A percentile compares a stretch with the other conserved stretches of the same genome.
Conservation (phyloP, 805 yeast species). For the Cephaloascus albidus region DNA sequence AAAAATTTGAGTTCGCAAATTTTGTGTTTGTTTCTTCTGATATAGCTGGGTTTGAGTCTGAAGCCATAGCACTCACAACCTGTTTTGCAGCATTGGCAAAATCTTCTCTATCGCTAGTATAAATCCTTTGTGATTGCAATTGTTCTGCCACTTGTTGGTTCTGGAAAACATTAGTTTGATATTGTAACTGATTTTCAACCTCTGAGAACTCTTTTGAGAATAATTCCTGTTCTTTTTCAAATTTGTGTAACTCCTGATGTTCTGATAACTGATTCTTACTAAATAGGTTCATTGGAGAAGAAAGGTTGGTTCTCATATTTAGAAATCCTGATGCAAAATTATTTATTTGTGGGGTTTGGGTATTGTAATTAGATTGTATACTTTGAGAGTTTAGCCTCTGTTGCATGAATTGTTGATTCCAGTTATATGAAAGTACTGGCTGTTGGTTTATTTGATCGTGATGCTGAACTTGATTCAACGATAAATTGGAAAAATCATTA, state of each 20-base stretch:
- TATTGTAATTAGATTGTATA: not conserved
- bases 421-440: not conserved
- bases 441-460: too few relatives aligned
- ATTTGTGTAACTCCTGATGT: conserved; percentile 3
- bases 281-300: not conserved
- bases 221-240: conserved; percentile 5
- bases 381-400: not conserved
- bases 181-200: conserved; percentile 13
- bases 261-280: not conserved
- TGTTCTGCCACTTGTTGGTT: conserved; percentile 1
- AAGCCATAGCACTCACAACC: conserved; percentile 27
- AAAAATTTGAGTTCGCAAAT: conserved; percentile 28
- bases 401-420: not conserved
- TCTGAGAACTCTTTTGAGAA: conserved; percentile 15
- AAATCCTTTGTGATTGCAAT: not conserved
- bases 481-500: not conserved
- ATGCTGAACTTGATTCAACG: not conserved
- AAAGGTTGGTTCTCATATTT: not conserved
- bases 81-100: conserved; percentile 29
- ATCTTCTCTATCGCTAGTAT: conserved; percentile 11
- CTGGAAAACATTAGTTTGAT: not conserved
- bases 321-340: not conserved
- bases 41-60: conserved; percentile 9
- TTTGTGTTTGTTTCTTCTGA: conserved; percentile 20
- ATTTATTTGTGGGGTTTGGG: not conserved